phyloP scores from a whole-genome alignment of 2,329 filamentous ascomycete species.

The Neofusicoccum umdonicola region DNA sequence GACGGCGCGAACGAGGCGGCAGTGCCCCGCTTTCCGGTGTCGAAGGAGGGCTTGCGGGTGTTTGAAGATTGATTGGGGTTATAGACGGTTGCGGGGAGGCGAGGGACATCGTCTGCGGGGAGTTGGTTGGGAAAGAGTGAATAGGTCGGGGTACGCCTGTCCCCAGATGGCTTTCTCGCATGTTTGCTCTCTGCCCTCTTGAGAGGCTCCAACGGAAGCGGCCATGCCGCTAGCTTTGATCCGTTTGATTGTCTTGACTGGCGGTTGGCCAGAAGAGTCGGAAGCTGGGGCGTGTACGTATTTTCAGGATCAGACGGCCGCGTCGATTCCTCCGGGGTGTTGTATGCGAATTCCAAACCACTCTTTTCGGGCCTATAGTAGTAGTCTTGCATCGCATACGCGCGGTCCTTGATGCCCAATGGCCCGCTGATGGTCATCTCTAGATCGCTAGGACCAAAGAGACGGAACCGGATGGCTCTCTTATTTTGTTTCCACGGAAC shows the following conservation, averaged over 20 bases:
- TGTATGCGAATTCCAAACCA: slow-evolving; percentile 32
- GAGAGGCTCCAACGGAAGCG: slow-evolving; percentile 1
- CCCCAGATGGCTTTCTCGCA: not conserved
- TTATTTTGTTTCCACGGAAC: slow-evolving; percentile 43
- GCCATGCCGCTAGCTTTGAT: not conserved
- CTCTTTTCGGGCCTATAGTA: slow-evolving; percentile 38
- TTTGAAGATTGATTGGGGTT: slow-evolving; percentile 18
- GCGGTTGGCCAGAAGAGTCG: slow-evolving; percentile 1
- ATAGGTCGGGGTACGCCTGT: slow-evolving; percentile 25
- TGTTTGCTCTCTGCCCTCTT: not conserved
- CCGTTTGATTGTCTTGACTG: not conserved
- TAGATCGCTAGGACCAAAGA: slow-evolving; percentile 45
- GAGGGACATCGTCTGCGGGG: slow-evolving; percentile 35
- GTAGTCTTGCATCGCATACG: slow-evolving; percentile 17
- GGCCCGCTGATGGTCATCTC: slow-evolving; percentile 43
- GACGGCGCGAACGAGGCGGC: slow-evolving; percentile 18
- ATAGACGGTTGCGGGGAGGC: slow-evolving; percentile 40
- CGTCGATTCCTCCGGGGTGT: slow-evolving; percentile 26
- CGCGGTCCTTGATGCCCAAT: slow-evolving; percentile 31
- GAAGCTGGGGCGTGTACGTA: not conserved
- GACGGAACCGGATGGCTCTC: slow-evolving; percentile 44
- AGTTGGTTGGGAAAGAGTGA: slow-evolving; percentile 38
- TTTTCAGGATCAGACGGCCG: slow-evolving; percentile 29
- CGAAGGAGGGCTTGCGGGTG: slow-evolving; percentile 20
- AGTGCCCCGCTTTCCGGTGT: not conserved